These are phyloP conservation scores for Penicillium manginii DNA, from an alignment of 495 filamentous ascomycete genomes.

Conservation along the genomic window DNA sequence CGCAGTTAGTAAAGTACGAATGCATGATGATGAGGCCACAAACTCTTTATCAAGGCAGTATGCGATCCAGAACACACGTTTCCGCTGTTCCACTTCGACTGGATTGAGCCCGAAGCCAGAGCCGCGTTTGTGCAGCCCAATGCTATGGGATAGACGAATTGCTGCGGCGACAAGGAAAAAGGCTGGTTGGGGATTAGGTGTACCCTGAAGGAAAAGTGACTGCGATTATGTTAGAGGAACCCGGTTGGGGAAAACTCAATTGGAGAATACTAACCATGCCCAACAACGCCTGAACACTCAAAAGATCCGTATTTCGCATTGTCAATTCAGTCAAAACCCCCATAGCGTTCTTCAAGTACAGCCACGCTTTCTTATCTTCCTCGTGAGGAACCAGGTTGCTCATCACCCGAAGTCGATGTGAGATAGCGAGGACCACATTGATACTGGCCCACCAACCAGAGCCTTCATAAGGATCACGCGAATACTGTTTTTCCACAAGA, in stretches of 20 bases:
- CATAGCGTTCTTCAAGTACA: constrained; percentile 95
- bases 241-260: too few species aligned
- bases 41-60: constrained; percentile 95
- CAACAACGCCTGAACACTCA: constrained; percentile 94
- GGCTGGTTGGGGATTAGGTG: constrained; percentile 93
- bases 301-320: constrained; percentile 91
- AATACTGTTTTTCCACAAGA: constrained; percentile 90
- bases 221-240: constrained; percentile 30
- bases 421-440: constrained; percentile 90
- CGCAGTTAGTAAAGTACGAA: constrained; percentile 20
- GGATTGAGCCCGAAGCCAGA: constrained; percentile 88
- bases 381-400: constrained; percentile 87
- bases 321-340: constrained; percentile 88
- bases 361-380: constrained; percentile 92
- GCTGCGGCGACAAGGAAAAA: constrained; percentile 94
- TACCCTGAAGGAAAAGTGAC: constrained; percentile 93
- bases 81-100: constrained; percentile 91
- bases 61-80: constrained; percentile 97
- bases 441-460: constrained; percentile 98
- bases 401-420: constrained; percentile 92
- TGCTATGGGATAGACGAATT: constrained; percentile 88
- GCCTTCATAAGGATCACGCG: constrained; percentile 87
- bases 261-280: constrained; percentile 68
- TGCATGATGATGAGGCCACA: constrained; percentile 13
- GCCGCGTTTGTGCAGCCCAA: constrained; percentile 91